Evolutionary conservation across 169 alveolate species (phyloP).

Genomic region (Toxoplasma gondii): DNA sequence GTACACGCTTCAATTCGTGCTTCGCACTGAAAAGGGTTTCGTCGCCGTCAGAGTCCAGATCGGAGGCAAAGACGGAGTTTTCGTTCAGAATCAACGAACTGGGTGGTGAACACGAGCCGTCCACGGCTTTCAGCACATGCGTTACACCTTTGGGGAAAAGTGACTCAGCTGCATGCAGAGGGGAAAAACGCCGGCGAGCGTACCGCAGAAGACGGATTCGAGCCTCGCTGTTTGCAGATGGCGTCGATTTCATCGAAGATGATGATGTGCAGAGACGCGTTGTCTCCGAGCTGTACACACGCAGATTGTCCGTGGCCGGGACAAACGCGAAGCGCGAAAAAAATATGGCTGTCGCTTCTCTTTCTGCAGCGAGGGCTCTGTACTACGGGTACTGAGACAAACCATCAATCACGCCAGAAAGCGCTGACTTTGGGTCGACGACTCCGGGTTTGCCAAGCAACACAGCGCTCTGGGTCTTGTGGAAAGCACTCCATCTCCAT

Average conservation of each 20-base stretch:
- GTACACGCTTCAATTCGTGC: too few species aligned
- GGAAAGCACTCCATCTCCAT: too few species aligned
- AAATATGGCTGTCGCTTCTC: background rate
- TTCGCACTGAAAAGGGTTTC: too few species aligned
- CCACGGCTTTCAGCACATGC: too few species aligned
- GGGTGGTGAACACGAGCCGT: too few species aligned
- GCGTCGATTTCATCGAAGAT: slow-evolving; percentile 99
- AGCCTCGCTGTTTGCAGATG: slow-evolving; percentile 97
- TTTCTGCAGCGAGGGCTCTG: background rate
- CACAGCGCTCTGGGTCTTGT: too few species aligned
- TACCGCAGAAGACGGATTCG: slow-evolving; percentile 53
- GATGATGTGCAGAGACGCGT: slow-evolving; percentile 96
- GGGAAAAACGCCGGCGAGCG: background rate
- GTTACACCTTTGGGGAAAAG: too few species aligned
- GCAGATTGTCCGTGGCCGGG: background rate
- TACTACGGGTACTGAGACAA: background rate
- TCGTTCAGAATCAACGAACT: too few species aligned
- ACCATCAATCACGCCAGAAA: background rate
- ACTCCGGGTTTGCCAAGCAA: too few species aligned
- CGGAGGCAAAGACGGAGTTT: too few species aligned
- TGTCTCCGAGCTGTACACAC: slow-evolving; percentile 90
- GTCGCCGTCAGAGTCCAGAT: too few species aligned
- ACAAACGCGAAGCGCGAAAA: background rate
- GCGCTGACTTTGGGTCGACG: too few species aligned
- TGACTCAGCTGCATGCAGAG: background rate